These are phyloP conservation scores for Exophiala sp. DNA, from an alignment of 2,329 filamentous ascomycete genomes.

Conservation along the genomic window DNA sequence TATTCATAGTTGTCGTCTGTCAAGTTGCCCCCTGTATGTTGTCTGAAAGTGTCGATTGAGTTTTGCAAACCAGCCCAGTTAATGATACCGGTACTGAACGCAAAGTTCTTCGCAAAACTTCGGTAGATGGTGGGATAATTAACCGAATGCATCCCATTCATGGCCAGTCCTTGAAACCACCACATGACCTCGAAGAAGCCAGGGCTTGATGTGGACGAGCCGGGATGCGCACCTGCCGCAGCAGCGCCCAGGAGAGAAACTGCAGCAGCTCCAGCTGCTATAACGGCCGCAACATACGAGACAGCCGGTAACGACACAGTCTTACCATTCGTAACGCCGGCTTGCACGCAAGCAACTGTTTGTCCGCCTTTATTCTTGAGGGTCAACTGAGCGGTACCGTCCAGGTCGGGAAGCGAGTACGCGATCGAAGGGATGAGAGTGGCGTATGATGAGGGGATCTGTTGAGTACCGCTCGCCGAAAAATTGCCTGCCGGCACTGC, in stretches of 20 bases:
- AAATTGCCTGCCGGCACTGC: slow-evolving; percentile 72
- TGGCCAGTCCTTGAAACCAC: slow-evolving; percentile 90
- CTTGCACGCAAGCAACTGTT: slow-evolving; percentile 77
- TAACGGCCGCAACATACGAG: slow-evolving; percentile 76
- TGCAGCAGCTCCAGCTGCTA: slow-evolving; percentile 78
- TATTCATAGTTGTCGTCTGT: slow-evolving; percentile 72
- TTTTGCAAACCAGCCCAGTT: slow-evolving; percentile 77
- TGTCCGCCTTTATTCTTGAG: slow-evolving; percentile 61
- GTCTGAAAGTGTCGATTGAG: slow-evolving; percentile 80
- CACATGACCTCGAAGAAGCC: slow-evolving; percentile 80
- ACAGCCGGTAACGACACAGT: slow-evolving; percentile 71
- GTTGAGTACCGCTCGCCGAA: slow-evolving; percentile 65
- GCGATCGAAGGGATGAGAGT: slow-evolving; percentile 80
- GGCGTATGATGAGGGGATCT: slow-evolving; percentile 68
- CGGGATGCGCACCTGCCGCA: slow-evolving; percentile 58
- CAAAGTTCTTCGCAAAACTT: slow-evolving; percentile 90
- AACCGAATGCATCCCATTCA: slow-evolving; percentile 95
- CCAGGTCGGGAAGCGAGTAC: slow-evolving; percentile 85
- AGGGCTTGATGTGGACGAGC: slow-evolving; percentile 67
- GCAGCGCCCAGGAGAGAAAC: slow-evolving; percentile 70
- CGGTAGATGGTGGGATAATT: slow-evolving; percentile 82
- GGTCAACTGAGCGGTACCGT: slow-evolving; percentile 76
- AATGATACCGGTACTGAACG: slow-evolving; percentile 80
- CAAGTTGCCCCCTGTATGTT: slow-evolving; percentile 78
- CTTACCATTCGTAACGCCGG: slow-evolving; percentile 82